A percentile compares a stretch with the other conserved stretches of the same genome.
Evolutionary conservation across 371 early-diverging fungal species (phyloP).

Genomic region (Saksenaea oblongispora): DNA sequence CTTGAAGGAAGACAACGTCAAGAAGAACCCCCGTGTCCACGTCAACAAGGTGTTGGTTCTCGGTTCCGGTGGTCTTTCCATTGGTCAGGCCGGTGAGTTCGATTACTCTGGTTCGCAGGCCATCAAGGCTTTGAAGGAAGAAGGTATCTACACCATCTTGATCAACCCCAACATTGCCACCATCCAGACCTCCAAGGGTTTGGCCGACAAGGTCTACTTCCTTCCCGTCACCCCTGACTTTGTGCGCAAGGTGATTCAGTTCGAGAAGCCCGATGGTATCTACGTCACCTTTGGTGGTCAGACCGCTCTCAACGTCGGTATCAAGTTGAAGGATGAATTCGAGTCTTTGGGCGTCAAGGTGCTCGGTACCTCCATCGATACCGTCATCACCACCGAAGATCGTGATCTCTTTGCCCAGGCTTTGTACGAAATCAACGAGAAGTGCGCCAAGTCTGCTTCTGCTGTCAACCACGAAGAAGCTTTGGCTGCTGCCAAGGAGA

Average conservation of each 20-base stretch:
- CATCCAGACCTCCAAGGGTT: slow-evolving; percentile 92
- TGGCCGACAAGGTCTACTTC: slow-evolving; percentile 96
- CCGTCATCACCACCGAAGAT: slow-evolving; percentile 92
- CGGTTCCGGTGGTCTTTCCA: slow-evolving; percentile 94
- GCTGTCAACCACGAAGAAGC: slow-evolving; percentile 84
- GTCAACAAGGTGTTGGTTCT: slow-evolving; percentile 91
- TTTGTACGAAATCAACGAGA: slow-evolving; percentile 82
- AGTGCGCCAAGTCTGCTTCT: slow-evolving; percentile 81
- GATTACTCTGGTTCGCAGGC: slow-evolving; percentile 97
- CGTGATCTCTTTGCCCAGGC: slow-evolving; percentile 91
- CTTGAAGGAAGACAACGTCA: slow-evolving; percentile 50
- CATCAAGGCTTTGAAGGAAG: slow-evolving; percentile 96
- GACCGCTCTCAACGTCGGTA: slow-evolving; percentile 92
- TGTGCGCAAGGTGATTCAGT: slow-evolving; percentile 90
- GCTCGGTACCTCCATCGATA: slow-evolving; percentile 90
- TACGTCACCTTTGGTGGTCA: slow-evolving; percentile 96
- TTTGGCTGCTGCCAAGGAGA: slow-evolving; percentile 74
- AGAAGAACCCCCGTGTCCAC: slow-evolving; percentile 53
- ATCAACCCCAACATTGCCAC: slow-evolving; percentile 98
- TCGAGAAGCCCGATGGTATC: slow-evolving; percentile 95
- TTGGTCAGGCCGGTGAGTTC: slow-evolving; percentile 98
- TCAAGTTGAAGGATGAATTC: slow-evolving; percentile 86
- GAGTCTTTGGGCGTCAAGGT: slow-evolving; percentile 85
- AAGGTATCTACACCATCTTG: slow-evolving; percentile 88
- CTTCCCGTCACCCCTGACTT: slow-evolving; percentile 92